These are phyloP conservation scores for Phytophthora fragariaefolia DNA, from an alignment of 352 stramenopile genomes.

Conservation along the genomic window DNA sequence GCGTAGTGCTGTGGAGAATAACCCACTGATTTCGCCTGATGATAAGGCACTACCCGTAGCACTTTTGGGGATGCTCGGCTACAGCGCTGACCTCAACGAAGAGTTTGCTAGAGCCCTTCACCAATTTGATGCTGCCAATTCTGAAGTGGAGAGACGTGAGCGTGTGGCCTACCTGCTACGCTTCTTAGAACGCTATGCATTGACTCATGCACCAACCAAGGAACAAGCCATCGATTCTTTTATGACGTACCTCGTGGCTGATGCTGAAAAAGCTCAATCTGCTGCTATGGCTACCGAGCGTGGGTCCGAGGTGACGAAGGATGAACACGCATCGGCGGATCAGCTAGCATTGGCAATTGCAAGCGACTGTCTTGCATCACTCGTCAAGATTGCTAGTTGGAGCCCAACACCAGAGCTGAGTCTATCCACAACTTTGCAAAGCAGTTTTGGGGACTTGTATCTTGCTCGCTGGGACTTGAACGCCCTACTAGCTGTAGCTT, in stretches of 20 bases:
- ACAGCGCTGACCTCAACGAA: slow-evolving; percentile 71
- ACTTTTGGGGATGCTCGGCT: slow-evolving; percentile 71
- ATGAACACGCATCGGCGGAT: slow-evolving; percentile 1
- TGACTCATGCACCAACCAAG: slow-evolving; percentile 58
- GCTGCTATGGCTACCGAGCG: slow-evolving; percentile 4
- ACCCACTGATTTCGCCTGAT: slow-evolving; percentile 49
- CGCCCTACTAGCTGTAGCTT: slow-evolving; percentile 45
- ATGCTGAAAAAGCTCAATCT: slow-evolving; percentile 31
- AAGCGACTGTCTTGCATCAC: slow-evolving; percentile 39
- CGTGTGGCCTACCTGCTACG: slow-evolving; percentile 60
- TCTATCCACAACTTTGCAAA: slow-evolving; percentile 11
- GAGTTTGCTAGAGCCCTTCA: slow-evolving; percentile 61
- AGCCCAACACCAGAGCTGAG: slow-evolving; percentile 18
- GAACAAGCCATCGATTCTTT: slow-evolving; percentile 57
- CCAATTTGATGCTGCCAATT: slow-evolving; percentile 39
- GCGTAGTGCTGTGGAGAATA: slow-evolving; percentile 65
- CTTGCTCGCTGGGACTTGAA: slow-evolving; percentile 58
- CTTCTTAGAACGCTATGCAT: slow-evolving; percentile 69
- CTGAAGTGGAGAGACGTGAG: slow-evolving; percentile 36
- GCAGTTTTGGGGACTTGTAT: slow-evolving; percentile 58
- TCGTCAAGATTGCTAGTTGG: slow-evolving; percentile 46
- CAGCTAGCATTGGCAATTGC: slow-evolving; percentile 20
- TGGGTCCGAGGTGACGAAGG: slow-evolving; percentile 17
- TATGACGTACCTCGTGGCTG: slow-evolving; percentile 53
- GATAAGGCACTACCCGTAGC: slow-evolving; percentile 69